These are phyloP conservation scores for Cryphonectria parasitica DNA, from an alignment of 2,329 filamentous ascomycete genomes.

Conservation along the genomic window DNA sequence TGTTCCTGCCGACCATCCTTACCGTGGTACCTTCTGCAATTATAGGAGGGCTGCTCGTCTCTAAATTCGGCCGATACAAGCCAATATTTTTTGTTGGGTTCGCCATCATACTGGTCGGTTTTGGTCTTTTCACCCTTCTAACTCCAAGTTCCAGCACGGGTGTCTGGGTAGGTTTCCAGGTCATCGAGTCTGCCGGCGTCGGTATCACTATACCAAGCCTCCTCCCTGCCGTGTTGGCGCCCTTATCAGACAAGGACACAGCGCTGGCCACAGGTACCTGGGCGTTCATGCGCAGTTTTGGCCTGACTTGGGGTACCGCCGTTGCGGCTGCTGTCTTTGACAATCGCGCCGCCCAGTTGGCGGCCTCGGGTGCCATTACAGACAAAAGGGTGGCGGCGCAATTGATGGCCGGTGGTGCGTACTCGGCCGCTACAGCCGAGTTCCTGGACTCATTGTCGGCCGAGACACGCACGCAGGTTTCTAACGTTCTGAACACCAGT, in stretches of 20 bases:
- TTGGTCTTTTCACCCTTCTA: slow-evolving; percentile 44
- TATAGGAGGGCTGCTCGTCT: slow-evolving; percentile 33
- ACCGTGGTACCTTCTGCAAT: not conserved
- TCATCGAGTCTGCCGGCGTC: slow-evolving; percentile 44
- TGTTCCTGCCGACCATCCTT: not conserved
- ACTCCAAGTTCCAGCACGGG: slow-evolving; percentile 41
- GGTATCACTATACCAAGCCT: slow-evolving; percentile 42
- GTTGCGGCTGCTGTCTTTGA: slow-evolving; percentile 48
- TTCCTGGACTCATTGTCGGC: not conserved
- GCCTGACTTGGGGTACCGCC: slow-evolving; percentile 50
- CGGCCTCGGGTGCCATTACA: slow-evolving; percentile 20
- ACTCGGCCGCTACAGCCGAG: not conserved
- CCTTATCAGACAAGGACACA: slow-evolving; percentile 42
- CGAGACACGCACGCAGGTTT: slow-evolving; percentile 28
- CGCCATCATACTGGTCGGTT: slow-evolving; percentile 38
- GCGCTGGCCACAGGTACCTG: slow-evolving; percentile 46
- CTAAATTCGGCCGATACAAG: slow-evolving; percentile 12
- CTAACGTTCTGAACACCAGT: slow-evolving; percentile 10
- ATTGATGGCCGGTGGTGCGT: not conserved
- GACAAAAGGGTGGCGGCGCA: slow-evolving; percentile 26
- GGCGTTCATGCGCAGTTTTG: slow-evolving; percentile 52
- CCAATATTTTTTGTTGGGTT: slow-evolving; percentile 32
- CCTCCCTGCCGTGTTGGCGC: slow-evolving; percentile 49
- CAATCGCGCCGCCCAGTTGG: slow-evolving; percentile 31
- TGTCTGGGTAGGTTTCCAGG: slow-evolving; percentile 48